Percentiles rank a stretch among this genome's conserved stretches.
These are phyloP conservation scores for Berberis vulgaris DNA, from an alignment of 164 flowering plant species.

Conservation along the genomic window DNA sequence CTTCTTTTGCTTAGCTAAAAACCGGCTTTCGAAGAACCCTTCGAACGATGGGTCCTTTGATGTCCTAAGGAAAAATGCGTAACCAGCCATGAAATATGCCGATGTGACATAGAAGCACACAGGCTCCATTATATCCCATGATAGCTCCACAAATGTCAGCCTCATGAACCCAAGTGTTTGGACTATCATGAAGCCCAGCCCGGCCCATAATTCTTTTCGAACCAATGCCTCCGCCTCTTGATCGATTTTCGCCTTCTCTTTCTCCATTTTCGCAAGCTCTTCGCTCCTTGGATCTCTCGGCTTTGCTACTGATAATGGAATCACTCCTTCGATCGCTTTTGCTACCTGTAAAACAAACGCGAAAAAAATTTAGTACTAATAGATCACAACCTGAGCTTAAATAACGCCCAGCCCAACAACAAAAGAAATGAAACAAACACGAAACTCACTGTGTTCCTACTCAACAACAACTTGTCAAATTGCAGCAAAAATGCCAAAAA, in stretches of 20 bases:
- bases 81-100: constrained; percentile 38
- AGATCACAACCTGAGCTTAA: not conserved
- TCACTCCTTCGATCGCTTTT: constrained; percentile 28
- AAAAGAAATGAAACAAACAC: no score
- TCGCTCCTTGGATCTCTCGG: constrained; percentile 33
- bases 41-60: constrained; percentile 54
- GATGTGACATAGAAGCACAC: constrained; percentile 55
- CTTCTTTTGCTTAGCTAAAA: constrained; percentile 32
- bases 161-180: constrained; percentile 55
- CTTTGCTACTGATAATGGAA: constrained; percentile 16
- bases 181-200: constrained; percentile 34
- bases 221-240: constrained; percentile 28
- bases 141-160: constrained; percentile 63
- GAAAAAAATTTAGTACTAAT: not conserved
- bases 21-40: constrained; percentile 41
- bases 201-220: constrained; percentile 35
- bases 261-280: constrained; percentile 39
- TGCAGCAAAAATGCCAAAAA: no score
- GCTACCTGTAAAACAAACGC: constrained; percentile 40
- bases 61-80: constrained; percentile 50
- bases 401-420: not conserved
- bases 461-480: no score
- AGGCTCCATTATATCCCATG: constrained; percentile 79
- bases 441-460: no score
- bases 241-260: constrained; percentile 38